Evolutionary conservation across 768 basidiomycete genomes (phyloP), one percentile per base, ranked within the genome.

Genomic region (Trametes cubensis): DNA sequence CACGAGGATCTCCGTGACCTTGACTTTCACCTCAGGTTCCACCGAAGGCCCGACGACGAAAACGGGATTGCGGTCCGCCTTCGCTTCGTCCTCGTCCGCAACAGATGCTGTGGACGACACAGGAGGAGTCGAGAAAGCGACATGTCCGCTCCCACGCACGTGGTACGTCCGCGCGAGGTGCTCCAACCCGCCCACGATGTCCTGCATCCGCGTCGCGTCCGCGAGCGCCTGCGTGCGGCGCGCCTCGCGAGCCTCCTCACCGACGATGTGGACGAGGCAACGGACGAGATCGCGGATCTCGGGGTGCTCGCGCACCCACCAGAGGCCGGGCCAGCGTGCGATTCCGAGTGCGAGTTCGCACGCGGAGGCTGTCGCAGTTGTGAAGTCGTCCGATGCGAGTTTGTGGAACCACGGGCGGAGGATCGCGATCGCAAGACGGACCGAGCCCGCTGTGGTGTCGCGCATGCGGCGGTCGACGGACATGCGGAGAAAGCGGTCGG

Each of bases 341-440:
- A 78, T 73, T 46, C 73, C 69, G 55, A 70, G 72, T 25, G 75
- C 72, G 38, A 76, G 70, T 55, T 74, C 75, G 50, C 74, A 73
- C 47, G 78, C 72, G n/a, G 70, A 73, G 52, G 74, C 72, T 0
- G 75, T 76, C 21, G 80, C 76, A 34, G 62, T 67, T n/a, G 72
- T 64, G 69, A 78, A 75, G 65, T 80, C 77, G 53, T 76, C 71
- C 42, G 71, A 61, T 42, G 85, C 77, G 58, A 76, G 76, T 51
- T 71, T 74, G 69, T 87, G 83, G 74, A 91, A 85, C 85, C 88
- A 90, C 10, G 87, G 83, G 25, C 85, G 81, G 26, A 92, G 78
- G 71, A 92, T 83, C 51, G 83, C 78, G 67, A 88, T 72, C 1
- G 90, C 85, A 46, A 92, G 79, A 52, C 85, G 82, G 23, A 90